Evolutionary conservation across 805 yeast genomes (phyloP).

Genomic region (Zygoascus flipseniorum): DNA sequence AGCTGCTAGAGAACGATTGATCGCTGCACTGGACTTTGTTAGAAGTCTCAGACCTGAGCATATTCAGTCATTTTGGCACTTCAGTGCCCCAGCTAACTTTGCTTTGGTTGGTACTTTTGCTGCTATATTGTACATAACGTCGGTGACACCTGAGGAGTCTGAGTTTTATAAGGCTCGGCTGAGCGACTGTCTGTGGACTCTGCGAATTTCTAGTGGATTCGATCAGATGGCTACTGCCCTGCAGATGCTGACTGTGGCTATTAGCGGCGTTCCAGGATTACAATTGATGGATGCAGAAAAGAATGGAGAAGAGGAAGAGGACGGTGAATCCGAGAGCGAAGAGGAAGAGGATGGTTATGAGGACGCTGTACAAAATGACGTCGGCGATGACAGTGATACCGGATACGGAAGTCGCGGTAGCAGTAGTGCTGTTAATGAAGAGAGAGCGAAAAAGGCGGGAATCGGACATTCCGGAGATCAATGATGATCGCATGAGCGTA

Average conservation of each 20-base stretch:
- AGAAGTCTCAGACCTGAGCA: slow-evolving; percentile 72
- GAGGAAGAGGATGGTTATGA: neutral
- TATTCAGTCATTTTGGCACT: slow-evolving; percentile 84
- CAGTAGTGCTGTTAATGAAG: neutral
- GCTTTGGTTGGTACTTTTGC: slow-evolving; percentile 86
- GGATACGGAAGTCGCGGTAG: neutral
- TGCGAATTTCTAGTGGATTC: slow-evolving; percentile 69
- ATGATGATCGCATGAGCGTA: neutral
- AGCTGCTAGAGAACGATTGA: slow-evolving; percentile 75
- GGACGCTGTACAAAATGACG: neutral
- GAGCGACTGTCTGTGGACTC: slow-evolving; percentile 65
- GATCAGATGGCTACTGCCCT: slow-evolving; percentile 73
- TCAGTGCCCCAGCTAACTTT: slow-evolving; percentile 68
- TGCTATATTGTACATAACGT: slow-evolving; percentile 63
- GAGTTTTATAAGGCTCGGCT: slow-evolving; percentile 57
- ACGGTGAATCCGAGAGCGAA: slow-evolving; percentile 2
- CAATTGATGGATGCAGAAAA: slow-evolving; percentile 6
- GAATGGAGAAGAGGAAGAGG: slow-evolving; percentile 1
- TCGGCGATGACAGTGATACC: neutral
- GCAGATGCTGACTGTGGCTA: slow-evolving; percentile 58
- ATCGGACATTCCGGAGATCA: neutral
- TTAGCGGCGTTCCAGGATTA: slow-evolving; percentile 56
- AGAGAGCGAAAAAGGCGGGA: neutral
- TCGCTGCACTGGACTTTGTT: slow-evolving; percentile 76
- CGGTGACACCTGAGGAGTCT: slow-evolving; percentile 49